A percentile compares a stretch with the other conserved stretches of the same genome.
These are phyloP conservation scores for Hsuehochloa calcarea DNA, from an alignment of 176 grass and related monocot genomes.

Conservation along the genomic window DNA sequence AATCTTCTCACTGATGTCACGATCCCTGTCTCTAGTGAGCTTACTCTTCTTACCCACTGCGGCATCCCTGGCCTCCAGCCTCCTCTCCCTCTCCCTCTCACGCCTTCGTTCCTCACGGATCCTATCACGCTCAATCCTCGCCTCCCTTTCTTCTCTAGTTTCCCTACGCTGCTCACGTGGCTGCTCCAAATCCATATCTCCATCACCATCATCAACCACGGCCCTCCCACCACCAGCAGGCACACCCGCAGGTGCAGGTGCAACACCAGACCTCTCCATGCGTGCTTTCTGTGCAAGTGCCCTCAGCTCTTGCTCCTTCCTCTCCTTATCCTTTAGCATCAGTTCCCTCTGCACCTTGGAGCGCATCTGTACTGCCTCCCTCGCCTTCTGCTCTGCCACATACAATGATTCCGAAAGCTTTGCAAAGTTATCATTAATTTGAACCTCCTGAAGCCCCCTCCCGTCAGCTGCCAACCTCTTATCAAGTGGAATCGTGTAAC, in stretches of 20 bases:
- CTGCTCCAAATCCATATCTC: conserved; percentile 55
- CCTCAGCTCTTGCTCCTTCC: conserved; percentile 92
- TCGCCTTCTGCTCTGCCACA: conserved; percentile 97
- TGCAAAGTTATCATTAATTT: conserved; percentile 98
- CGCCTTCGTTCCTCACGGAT: conserved; percentile 81
- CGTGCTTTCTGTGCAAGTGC: conserved; percentile 90
- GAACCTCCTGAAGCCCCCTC: conserved; percentile 89
- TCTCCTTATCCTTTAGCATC: conserved; percentile 88
- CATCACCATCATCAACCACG: conserved; percentile 47
- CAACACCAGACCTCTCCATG: conserved; percentile 81
- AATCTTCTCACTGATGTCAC: conserved; percentile 93
- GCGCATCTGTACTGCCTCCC: conserved; percentile 90
- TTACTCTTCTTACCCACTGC: conserved; percentile 94
- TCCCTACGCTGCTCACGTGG: conserved; percentile 69
- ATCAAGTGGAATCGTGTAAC: conserved; percentile 94
- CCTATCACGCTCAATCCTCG: conserved; percentile 82
- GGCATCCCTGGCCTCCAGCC: conserved; percentile 79
- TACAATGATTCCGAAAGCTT: conserved; percentile 90
- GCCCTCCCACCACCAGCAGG: conserved; percentile 36
- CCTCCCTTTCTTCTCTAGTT: conserved; percentile 75
- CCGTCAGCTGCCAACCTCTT: conserved; percentile 93
- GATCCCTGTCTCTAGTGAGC: conserved; percentile 80
- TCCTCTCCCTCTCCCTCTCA: conserved; percentile 91
- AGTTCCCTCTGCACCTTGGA: conserved; percentile 95
- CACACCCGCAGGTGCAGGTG: conserved; percentile 47